Base-by-base conservation (phyloP, 495 filamentous ascomycete genomes). In the Oidiodendron maius region DNA sequence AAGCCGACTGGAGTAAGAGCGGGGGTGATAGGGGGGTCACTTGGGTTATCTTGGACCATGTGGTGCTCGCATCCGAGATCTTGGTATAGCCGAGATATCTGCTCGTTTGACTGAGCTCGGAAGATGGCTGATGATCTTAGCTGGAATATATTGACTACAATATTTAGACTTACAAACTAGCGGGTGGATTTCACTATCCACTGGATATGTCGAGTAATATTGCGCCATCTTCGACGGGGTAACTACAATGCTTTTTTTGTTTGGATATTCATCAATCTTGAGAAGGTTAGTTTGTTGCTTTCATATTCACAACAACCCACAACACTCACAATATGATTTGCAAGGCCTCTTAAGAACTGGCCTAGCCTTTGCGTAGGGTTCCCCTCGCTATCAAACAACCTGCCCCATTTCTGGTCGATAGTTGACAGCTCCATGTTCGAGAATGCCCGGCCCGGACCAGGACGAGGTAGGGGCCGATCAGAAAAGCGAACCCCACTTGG, bases 1-100 rank as follows among this genome's bases (percentile, higher is more conserved):
- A 95, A 97, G 3, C 91, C 91, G 23, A 71, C 57, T 2, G 87
- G 84, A 1, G 91, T 95, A 13, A 96, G 70, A 12, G 77, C 84
- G 2, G 91, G 91, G 25, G 89, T 74, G 37, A 76, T 75, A 3
- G 91, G 88, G 45, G 72, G 64, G 40, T 78, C 71, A 11, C 71
- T 69, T 13, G 74, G 56, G 24, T 75, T 69, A 18, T 72, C 65
- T 52, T 89, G 91, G 1, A 95, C 76, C 11, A 95, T 75, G 64
- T 91, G 86, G 59, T 95, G 89, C 55, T 91, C 76, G 54, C 84
- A 90, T 17, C 76, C 75, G 11, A 95, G 71, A 30, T 86, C 84
- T 39, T 81, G 76, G 61, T 88, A 95, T 44, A 96, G 68, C 24
- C 78, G 78, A 2, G 82, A 86, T 16, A 91, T 60, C 40, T 61